These are phyloP conservation scores for Triangularia setosa DNA, from an alignment of 2,329 filamentous ascomycete species.

Conservation along the genomic window DNA sequence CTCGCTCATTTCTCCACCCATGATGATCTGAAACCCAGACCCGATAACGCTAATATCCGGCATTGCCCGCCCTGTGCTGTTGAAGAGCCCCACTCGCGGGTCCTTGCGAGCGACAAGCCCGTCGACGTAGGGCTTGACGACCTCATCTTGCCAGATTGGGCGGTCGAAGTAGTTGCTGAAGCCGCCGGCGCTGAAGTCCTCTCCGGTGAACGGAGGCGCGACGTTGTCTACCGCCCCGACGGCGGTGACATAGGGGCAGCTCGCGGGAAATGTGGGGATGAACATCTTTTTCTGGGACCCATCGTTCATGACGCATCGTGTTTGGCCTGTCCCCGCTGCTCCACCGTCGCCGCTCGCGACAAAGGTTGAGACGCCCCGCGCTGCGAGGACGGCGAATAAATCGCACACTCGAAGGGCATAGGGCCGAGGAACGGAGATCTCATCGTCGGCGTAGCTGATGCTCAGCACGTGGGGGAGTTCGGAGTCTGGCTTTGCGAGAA, in stretches of 20 bases:
- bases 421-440: slow-evolving; percentile 48
- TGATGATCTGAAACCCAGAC: slow-evolving; percentile 48
- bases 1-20: slow-evolving; percentile 26
- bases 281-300: slow-evolving; percentile 51
- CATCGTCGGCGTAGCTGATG: slow-evolving; percentile 57
- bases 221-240: slow-evolving; percentile 55
- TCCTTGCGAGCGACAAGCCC: slow-evolving; percentile 11
- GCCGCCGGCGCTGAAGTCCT: slow-evolving; percentile 47
- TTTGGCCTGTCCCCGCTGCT: slow-evolving; percentile 41
- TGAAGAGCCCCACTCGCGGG: slow-evolving; percentile 43
- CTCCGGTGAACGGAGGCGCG: slow-evolving; percentile 37
- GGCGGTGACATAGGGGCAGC: slow-evolving; percentile 65
- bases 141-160: slow-evolving; percentile 43
- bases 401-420: slow-evolving; percentile 53
- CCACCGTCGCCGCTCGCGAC: slow-evolving; percentile 51
- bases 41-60: slow-evolving; percentile 55
- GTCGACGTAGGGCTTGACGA: slow-evolving; percentile 39
- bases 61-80: slow-evolving; percentile 43
- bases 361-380: slow-evolving; percentile 49
- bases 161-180: slow-evolving; percentile 49
- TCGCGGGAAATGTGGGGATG: slow-evolving; percentile 60
- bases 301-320: slow-evolving; percentile 56
- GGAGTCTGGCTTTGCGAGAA: slow-evolving; percentile 42
- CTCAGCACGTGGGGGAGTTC: slow-evolving; percentile 53
- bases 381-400: slow-evolving; percentile 50